These are phyloP conservation scores for Phytopythium delawarense DNA, from an alignment of 352 stramenopile species.

Conservation along the genomic window DNA sequence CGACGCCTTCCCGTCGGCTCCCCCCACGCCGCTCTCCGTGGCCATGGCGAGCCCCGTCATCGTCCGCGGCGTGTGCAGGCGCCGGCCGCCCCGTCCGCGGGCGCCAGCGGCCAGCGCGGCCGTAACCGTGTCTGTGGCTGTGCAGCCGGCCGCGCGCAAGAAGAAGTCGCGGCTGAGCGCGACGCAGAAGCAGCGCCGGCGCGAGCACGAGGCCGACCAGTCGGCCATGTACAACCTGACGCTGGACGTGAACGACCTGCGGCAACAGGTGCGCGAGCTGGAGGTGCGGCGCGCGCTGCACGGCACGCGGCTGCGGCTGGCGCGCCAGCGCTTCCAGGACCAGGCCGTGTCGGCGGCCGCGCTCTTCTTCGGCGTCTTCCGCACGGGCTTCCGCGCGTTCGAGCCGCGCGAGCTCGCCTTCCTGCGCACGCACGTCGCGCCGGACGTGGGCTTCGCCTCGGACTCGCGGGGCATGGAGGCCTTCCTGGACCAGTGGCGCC, in stretches of 20 bases:
- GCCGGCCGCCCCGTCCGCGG: no score
- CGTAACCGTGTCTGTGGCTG: background rate
- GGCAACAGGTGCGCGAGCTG: slow-evolving; percentile 24
- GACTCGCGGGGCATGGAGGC: slow-evolving; percentile 9
- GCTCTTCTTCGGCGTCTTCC: slow-evolving; percentile 35
- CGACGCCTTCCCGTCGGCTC: no score
- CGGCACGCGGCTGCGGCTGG: slow-evolving; percentile 15
- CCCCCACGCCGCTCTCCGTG: no score
- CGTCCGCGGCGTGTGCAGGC: no score
- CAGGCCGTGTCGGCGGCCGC: slow-evolving; percentile 12
- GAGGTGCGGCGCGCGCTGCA: slow-evolving; percentile 18
- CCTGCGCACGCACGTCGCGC: slow-evolving; percentile 16
- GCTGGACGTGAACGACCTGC: slow-evolving; percentile 25
- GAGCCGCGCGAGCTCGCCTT: slow-evolving; percentile 12
- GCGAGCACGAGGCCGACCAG: slow-evolving; percentile 17
- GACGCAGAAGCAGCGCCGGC: slow-evolving; percentile 8
- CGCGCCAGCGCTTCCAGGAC: slow-evolving; percentile 14
- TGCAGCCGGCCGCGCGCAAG: background rate
- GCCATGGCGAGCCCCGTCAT: background rate
- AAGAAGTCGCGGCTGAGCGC: slow-evolving; percentile 17
- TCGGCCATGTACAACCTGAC: slow-evolving; percentile 19
- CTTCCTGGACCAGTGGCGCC: slow-evolving; percentile 41
- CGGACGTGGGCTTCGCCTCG: slow-evolving; percentile 18
- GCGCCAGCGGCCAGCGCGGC: background rate
- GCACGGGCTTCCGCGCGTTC: slow-evolving; percentile 12